Evolutionary conservation across 805 yeast species (phyloP), one percentile per base, ranked within the genome.

Genomic region (Lipomyces yamadae): DNA sequence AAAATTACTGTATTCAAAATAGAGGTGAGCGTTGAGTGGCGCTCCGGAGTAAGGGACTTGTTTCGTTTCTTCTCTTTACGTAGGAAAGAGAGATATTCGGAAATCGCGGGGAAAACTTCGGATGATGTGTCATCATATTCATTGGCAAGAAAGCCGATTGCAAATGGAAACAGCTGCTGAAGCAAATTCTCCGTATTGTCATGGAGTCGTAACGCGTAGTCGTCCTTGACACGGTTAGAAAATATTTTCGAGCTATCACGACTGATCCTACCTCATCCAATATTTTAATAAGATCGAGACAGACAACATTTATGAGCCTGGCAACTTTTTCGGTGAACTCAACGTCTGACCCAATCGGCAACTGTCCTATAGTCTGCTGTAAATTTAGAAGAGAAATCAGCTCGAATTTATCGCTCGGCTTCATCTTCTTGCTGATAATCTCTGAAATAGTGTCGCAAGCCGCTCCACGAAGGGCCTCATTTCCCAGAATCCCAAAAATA

Each of bases 41-140:
- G 65, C 7, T 35, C 62, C 2, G 64, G 67, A 4, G 73, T 60
- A 76, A 81, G 60, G 77, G 80, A 72, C 78, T 81, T 73, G 75
- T 77, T 70, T 75, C 80, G 74, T 86, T 91, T 78, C 86, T 74
- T 70, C 45, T 76, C 81, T 33, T 75, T 74, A 24, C 82, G 91
- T 71, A 92, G 79, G 56, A 88, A 83, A 10, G 90, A 79, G 68
- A 95, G 80, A 75, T 88, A 92, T 61, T 87, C 90, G 50, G 90
- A 85, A 57, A 95, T 80, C 73, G 92, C 90, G 7, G 95, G 89
- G 74, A 94, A 89, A 5, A 92, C 89, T 76, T 91, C 96, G 50
- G 84, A 82, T 0, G 96, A 86, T 13, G 94, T 88, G 72, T 95
- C 98, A 77, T 95, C 98, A 74, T 88, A 92, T 70, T 89, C 96